phyloP scores from a whole-genome alignment of 2,329 filamentous ascomycete genomes.

The Penicillium freii region DNA sequence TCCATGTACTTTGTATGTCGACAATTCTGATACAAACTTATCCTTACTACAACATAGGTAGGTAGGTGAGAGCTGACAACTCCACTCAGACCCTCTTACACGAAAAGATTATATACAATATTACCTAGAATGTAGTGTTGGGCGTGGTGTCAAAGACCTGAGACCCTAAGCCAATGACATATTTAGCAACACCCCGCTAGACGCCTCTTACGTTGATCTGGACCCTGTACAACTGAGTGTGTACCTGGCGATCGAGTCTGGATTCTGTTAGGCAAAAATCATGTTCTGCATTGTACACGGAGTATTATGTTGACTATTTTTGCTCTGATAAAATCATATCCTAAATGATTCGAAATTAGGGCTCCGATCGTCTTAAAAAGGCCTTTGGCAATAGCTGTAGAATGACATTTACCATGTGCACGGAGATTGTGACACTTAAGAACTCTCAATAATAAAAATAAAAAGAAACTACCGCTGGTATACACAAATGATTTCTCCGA shows the following conservation, averaged over 20 bases:
- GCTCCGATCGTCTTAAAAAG: conserved; percentile 6
- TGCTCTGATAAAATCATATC: too few species aligned
- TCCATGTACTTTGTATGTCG: background rate
- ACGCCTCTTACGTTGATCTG: conserved; percentile 23
- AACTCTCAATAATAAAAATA: background rate
- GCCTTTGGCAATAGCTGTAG: conserved; percentile 1
- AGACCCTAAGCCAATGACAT: background rate
- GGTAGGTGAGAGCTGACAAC: background rate
- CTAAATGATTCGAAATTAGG: background rate
- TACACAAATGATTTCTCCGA: conserved; percentile 10
- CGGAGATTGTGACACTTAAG: background rate
- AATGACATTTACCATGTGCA: background rate
- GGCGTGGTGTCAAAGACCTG: background rate
- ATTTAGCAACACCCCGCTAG: background rate
- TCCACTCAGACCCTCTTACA: background rate
- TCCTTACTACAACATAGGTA: background rate
- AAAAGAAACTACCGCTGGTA: conserved; percentile 9
- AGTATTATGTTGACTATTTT: too few species aligned
- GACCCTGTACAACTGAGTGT: background rate
- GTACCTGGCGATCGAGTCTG: conserved; percentile 25
- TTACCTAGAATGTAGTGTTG: background rate
- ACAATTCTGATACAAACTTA: background rate
- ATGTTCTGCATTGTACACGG: background rate
- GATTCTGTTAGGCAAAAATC: conserved; percentile 1
- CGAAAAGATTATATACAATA: background rate